These are phyloP conservation scores for Ophiostoma australiae DNA, from an alignment of 2,329 filamentous ascomycete genomes.

Conservation along the genomic window DNA sequence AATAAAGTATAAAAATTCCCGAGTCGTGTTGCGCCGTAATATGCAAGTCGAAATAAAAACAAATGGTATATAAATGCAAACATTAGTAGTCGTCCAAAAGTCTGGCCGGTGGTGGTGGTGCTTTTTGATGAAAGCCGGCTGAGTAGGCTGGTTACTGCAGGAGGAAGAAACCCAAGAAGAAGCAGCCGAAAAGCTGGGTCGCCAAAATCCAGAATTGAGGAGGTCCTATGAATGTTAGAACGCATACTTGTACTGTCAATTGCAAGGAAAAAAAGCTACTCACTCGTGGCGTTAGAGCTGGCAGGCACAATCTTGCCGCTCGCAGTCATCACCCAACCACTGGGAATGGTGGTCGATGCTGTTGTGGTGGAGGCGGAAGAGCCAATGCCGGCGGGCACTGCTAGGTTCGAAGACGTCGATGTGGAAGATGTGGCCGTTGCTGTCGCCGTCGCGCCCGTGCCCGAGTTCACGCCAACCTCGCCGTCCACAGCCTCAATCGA, in stretches of 20 bases:
- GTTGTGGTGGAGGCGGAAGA: conserved; percentile 44
- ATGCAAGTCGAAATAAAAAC: not conserved
- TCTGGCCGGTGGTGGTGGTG: not conserved
- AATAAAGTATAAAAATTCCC: not conserved
- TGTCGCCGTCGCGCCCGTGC: conserved; percentile 46
- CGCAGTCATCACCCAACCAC: conserved; percentile 74
- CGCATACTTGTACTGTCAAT: not conserved
- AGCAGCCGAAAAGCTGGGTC: conserved; percentile 42
- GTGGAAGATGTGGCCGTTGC: conserved; percentile 53
- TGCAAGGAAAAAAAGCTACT: not conserved
- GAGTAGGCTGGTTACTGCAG: not conserved
- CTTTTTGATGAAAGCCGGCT: not conserved
- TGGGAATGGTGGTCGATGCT: conserved; percentile 56
- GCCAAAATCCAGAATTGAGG: conserved; percentile 48
- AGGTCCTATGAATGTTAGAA: conserved; percentile 30
- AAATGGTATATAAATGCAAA: conserved; percentile 16
- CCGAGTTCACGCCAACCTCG: conserved; percentile 63
- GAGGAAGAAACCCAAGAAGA: conserved; percentile 29
- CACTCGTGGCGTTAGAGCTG: conserved; percentile 49
- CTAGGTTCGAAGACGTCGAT: conserved; percentile 30
- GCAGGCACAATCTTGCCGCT: conserved; percentile 74
- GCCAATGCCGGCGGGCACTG: conserved; percentile 9
- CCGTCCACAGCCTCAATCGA: conserved; percentile 81
- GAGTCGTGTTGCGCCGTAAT: not conserved
- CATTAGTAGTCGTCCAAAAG: not conserved